Evolutionary conservation across 768 basidiomycete genomes (phyloP).

Genomic region (Russula virescens): DNA sequence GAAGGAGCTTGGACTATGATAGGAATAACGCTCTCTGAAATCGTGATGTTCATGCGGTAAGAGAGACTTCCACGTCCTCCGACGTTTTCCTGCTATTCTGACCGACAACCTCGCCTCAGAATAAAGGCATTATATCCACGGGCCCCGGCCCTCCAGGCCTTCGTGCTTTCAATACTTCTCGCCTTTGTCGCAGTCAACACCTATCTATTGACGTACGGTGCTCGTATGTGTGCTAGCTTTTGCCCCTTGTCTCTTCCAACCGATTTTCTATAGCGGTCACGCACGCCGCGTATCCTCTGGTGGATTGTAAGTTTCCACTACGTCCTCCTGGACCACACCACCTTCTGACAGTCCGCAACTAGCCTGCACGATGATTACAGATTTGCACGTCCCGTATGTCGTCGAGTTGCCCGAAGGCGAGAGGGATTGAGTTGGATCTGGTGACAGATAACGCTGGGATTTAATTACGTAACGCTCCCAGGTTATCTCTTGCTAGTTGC

Average conservation of each 20-base stretch:
- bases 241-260: not conserved
- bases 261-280: not conserved
- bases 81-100: not conserved
- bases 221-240: conserved; percentile 36
- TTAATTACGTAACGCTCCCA: no score
- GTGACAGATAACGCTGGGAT: no score
- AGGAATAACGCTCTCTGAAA: conserved; percentile 44
- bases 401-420: not conserved
- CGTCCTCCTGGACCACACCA: no score
- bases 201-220: conserved; percentile 48
- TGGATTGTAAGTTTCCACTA: conserved; percentile 5
- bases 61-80: not conserved
- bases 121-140: conserved; percentile 32
- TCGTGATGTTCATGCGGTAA: conserved; percentile 57
- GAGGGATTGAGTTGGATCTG: no score
- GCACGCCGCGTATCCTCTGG: not conserved
- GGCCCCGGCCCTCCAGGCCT: conserved; percentile 28
- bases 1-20: conserved; percentile 44
- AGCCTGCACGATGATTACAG: conserved; percentile 37
- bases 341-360: conserved; percentile 26
- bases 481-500: no score
- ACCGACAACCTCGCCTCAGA: conserved; percentile 13
- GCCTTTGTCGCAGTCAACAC: conserved; percentile 43
- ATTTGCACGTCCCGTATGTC: conserved; percentile 26
- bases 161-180: conserved; percentile 33